Evolutionary conservation across 768 basidiomycete species (phyloP).

Genomic region (Mycena galopus): DNA sequence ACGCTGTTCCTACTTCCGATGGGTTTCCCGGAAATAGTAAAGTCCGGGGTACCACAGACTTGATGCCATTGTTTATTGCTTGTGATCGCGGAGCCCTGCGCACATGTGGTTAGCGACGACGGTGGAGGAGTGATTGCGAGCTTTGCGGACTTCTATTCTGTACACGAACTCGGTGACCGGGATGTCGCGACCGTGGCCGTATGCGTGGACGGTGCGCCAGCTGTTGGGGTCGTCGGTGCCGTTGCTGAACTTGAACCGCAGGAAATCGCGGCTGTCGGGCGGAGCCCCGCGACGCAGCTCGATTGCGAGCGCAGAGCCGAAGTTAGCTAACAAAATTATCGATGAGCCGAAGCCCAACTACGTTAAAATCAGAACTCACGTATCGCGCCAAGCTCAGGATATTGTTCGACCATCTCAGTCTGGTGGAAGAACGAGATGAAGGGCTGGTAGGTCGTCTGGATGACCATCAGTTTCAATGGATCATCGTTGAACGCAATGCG

Average conservation of each 20-base stretch:
- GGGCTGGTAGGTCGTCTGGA: constrained; percentile 90
- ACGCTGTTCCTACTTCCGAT: not conserved
- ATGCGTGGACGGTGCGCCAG: constrained; percentile 80
- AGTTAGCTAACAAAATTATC: constrained; percentile 66
- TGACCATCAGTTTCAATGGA: constrained; percentile 82
- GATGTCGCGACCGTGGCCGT: constrained; percentile 81
- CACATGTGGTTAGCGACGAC: not conserved
- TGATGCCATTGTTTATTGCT: constrained; percentile 68
- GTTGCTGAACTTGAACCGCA: constrained; percentile 89
- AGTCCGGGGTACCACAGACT: constrained; percentile 50
- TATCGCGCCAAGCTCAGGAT: constrained; percentile 72
- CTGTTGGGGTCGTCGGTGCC: constrained; percentile 64
- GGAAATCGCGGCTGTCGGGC: constrained; percentile 83
- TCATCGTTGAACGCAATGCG: constrained; percentile 85
- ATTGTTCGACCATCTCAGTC: constrained; percentile 68
- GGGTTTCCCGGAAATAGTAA: not conserved
- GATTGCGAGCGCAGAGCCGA: constrained; percentile 78
- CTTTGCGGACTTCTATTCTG: constrained; percentile 73
- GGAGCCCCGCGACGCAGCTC: constrained; percentile 83
- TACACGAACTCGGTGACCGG: constrained; percentile 90
- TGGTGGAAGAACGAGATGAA: constrained; percentile 91
- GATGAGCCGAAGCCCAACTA: too few species aligned
- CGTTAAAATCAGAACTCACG: too few species aligned
- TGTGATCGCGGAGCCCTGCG: constrained; percentile 61
- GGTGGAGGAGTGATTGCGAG: not conserved